Evolutionary conservation across 768 basidiomycete genomes (phyloP).

Genomic region (Psilocybe tampanensis): DNA sequence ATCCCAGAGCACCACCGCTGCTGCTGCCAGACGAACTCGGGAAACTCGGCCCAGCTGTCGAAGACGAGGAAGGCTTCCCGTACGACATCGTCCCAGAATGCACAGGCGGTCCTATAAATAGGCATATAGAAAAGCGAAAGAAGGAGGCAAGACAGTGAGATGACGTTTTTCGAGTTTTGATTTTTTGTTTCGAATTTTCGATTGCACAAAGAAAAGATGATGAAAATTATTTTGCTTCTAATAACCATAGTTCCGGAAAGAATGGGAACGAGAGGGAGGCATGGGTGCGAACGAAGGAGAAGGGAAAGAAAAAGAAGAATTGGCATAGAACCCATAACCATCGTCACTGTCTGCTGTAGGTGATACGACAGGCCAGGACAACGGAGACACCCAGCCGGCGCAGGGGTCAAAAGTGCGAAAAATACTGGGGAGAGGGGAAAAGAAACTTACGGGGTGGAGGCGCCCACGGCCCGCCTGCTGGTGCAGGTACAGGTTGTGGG

Average conservation of each 20-base stretch:
- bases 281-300: not conserved
- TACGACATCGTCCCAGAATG: conserved; percentile 9
- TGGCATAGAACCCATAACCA: not conserved
- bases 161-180: no score
- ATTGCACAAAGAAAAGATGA: no score
- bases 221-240: not conserved
- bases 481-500: conserved; percentile 17
- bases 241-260: not conserved
- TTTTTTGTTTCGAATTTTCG: no score
- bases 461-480: conserved; percentile 9
- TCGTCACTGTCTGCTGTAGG: not conserved
- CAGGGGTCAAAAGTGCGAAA: not conserved
- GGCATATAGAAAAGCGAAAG: conserved; percentile 7
- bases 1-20: conserved; percentile 31
- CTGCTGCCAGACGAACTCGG: conserved; percentile 7
- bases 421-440: not conserved
- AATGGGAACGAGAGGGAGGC: no score
- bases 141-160: no score
- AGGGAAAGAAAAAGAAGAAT: not conserved
- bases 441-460: conserved; percentile 22
- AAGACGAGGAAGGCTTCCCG: conserved; percentile 12
- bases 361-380: not conserved
- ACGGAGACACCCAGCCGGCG: not conserved
- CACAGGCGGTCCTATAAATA: conserved; percentile 8
- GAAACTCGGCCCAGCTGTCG: not conserved